These are phyloP conservation scores for Podospora pseudoanserina DNA, from an alignment of 495 filamentous ascomycete species.

Conservation along the genomic window DNA sequence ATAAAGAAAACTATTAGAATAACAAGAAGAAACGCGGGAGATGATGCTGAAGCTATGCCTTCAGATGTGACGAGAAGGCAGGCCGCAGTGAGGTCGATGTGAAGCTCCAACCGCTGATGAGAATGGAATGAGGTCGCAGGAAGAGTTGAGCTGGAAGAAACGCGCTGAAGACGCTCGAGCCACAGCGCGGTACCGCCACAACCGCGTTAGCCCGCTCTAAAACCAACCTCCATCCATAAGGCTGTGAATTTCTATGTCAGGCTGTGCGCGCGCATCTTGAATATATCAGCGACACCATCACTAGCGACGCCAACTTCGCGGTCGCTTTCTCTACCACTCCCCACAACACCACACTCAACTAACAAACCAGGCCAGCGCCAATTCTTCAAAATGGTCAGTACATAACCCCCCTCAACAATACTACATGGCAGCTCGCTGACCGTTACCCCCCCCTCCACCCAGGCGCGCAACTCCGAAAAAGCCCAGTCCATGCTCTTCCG, in stretches of 20 bases:
- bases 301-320: background rate
- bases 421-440: constrained; percentile 10
- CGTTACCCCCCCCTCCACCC: background rate
- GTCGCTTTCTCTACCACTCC: background rate
- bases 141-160: no score
- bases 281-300: background rate
- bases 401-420: background rate
- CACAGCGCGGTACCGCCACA: constrained; percentile 5
- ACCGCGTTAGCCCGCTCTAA: constrained; percentile 1
- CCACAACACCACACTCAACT: background rate
- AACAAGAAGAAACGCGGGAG: background rate
- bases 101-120: background rate
- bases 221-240: constrained; percentile 9
- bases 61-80: background rate
- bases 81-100: background rate
- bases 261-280: constrained; percentile 3
- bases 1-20: background rate
- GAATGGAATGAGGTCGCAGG: no score
- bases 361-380: background rate
- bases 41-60: background rate
- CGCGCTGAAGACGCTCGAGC: background rate
- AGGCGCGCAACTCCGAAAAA: constrained; percentile 86
- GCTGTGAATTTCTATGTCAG: constrained; percentile 19
- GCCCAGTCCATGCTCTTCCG: constrained; percentile 99
- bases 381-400: constrained; percentile 12